phyloP scores from a whole-genome alignment of 2,329 filamentous ascomycete genomes.

The Sporothrix humicola region DNA sequence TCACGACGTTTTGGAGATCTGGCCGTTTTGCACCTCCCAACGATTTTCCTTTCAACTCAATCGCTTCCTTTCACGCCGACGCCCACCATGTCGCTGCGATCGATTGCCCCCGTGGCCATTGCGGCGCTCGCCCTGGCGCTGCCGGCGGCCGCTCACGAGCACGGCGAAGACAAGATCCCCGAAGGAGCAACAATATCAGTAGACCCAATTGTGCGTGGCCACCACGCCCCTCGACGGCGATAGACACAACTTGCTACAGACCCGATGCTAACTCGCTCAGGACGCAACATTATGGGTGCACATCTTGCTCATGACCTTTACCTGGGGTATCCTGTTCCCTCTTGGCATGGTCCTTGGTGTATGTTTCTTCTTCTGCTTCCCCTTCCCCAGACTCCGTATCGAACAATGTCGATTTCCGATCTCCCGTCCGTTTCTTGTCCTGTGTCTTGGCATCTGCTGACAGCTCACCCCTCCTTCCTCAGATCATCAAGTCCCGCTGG shows the following conservation, averaged over 20 bases:
- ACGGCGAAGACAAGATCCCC: slow-evolving; percentile 62
- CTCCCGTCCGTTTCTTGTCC: neutral
- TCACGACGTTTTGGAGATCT: neutral
- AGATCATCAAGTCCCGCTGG: slow-evolving; percentile 91
- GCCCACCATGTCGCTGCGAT: slow-evolving; percentile 28
- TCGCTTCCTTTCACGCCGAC: neutral
- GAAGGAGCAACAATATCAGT: slow-evolving; percentile 72
- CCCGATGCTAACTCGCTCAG: slow-evolving; percentile 45
- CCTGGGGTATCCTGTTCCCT: slow-evolving; percentile 92
- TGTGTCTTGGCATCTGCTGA: neutral
- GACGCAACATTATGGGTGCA: slow-evolving; percentile 92
- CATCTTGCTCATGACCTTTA: slow-evolving; percentile 83
- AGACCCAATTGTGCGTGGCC: slow-evolving; percentile 59
- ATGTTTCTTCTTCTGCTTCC: slow-evolving; percentile 47
- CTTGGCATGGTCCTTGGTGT: slow-evolving; percentile 94
- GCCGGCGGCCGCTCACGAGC: slow-evolving; percentile 53
- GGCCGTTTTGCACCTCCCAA: neutral
- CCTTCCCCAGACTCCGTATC: neutral
- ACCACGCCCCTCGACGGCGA: neutral
- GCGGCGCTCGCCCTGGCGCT: slow-evolving; percentile 34
- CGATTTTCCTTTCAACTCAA: neutral
- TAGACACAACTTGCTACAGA: slow-evolving; percentile 9
- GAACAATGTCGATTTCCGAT: neutral
- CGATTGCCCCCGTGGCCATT: slow-evolving; percentile 24
- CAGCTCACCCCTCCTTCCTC: slow-evolving; percentile 32